Evolutionary conservation across 192 early-diverging fungal species (phyloP).

Genomic region (Jimgerdemannia flammicorona): DNA sequence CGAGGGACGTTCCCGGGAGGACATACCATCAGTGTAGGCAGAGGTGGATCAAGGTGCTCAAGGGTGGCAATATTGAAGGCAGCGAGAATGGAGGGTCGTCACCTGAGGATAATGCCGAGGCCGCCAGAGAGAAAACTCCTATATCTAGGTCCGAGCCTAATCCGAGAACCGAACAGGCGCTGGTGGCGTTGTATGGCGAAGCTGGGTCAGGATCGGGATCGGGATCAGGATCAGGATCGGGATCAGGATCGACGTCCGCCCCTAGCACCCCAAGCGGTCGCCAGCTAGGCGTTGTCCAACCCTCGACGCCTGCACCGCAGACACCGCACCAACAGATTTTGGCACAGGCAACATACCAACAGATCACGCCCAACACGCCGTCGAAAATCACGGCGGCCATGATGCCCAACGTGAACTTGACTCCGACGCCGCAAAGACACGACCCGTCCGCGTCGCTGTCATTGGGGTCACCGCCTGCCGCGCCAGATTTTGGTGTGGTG

Average conservation of each 20-base stretch:
- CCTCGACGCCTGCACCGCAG: neutral
- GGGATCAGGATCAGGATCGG: no score
- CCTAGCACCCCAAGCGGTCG: neutral
- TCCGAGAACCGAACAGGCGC: neutral
- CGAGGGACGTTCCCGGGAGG: conserved; percentile 28
- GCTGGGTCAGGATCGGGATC: neutral
- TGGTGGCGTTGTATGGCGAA: neutral
- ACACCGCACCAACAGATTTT: neutral
- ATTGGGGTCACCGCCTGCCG: neutral
- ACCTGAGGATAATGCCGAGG: neutral
- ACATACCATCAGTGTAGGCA: conserved; percentile 44
- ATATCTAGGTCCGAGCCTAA: neutral
- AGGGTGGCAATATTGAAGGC: neutral
- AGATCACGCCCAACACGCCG: neutral
- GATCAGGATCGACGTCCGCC: no score
- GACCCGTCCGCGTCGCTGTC: no score
- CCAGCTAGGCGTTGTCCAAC: neutral
- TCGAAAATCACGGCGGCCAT: neutral
- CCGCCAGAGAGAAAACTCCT: neutral
- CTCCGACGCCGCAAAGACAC: neutral
- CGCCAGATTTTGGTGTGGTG: neutral
- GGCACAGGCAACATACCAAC: neutral
- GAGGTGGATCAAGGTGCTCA: conserved; percentile 27
- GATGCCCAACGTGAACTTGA: neutral
- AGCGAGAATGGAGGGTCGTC: neutral